These are phyloP conservation scores for Carex kokanica DNA, from an alignment of 176 grass and related monocot genomes.

Conservation along the genomic window DNA sequence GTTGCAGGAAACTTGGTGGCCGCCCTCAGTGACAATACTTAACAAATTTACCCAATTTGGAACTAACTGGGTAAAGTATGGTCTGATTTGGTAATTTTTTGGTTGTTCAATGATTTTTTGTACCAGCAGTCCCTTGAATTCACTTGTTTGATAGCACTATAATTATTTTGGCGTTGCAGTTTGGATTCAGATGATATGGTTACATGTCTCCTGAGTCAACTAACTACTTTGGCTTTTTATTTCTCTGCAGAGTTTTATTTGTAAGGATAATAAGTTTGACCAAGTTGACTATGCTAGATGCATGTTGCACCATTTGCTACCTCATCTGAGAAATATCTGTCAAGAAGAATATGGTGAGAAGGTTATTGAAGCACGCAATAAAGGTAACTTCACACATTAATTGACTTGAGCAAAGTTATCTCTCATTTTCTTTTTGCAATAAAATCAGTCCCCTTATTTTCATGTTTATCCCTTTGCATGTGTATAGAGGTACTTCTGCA, in stretches of 20 bases:
- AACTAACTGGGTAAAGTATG: conserved; percentile 12
- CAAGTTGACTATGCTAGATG: neutral
- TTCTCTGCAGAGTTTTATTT: neutral
- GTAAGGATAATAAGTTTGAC: neutral
- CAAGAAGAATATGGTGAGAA: neutral
- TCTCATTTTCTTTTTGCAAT: neutral
- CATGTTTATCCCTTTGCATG: neutral
- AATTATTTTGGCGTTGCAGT: neutral
- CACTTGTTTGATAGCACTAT: neutral
- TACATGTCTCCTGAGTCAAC: neutral
- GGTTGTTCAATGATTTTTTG: neutral
- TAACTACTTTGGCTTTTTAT: neutral
- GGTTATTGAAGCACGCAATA: neutral
- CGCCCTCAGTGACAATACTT: neutral
- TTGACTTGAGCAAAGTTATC: neutral
- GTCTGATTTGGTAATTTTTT: conserved; percentile 13
- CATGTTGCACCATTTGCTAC: conserved; percentile 18
- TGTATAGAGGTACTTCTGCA: neutral
- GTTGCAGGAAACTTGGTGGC: neutral
- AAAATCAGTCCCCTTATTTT: neutral
- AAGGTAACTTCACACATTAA: neutral
- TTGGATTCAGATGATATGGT: neutral
- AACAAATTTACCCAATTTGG: neutral
- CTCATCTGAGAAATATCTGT: conserved; percentile 10
- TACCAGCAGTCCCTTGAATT: neutral